Evolutionary conservation across 2,329 filamentous ascomycete genomes (phyloP).

Genomic region (Xylariaceae sp.): DNA sequence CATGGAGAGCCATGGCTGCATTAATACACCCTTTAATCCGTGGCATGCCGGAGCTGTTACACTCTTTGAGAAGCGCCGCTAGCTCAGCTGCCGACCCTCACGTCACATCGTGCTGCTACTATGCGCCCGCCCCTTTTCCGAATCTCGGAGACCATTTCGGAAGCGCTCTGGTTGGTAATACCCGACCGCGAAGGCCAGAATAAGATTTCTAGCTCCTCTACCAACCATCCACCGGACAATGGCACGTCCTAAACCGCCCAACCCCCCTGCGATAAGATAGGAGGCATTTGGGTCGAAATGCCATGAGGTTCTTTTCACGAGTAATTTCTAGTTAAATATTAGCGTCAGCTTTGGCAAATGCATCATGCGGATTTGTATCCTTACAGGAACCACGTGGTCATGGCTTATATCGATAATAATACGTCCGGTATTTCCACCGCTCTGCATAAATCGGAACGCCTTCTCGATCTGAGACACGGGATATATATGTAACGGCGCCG

Average conservation of each 20-base stretch:
- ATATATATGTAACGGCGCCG: constrained; percentile 4
- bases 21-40: constrained; percentile 48
- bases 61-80: constrained; percentile 16
- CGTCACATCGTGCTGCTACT: constrained; percentile 27
- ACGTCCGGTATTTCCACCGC: constrained; percentile 14
- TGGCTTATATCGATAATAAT: constrained; percentile 1
- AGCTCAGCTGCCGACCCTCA: constrained; percentile 20
- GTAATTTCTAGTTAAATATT: too few species aligned
- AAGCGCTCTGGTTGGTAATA: constrained; percentile 15
- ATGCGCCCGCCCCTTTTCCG: constrained; percentile 15
- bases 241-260: constrained; percentile 34
- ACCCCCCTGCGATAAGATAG: constrained; percentile 35
- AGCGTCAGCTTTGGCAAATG: too few species aligned
- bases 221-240: constrained; percentile 33
- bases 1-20: constrained; percentile 44
- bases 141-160: constrained; percentile 24
- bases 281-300: constrained; percentile 31
- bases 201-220: constrained; percentile 28
- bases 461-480: constrained; percentile 3
- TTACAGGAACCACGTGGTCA: too few species aligned
- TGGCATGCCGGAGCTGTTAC: constrained; percentile 23
- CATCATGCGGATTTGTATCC: too few species aligned
- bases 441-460: constrained; percentile 17
- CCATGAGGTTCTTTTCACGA: constrained; percentile 27
- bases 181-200: constrained; percentile 30